Base-by-base conservation (phyloP, 2,329 filamentous ascomycete species). In the Gyromitra esculenta region DNA sequence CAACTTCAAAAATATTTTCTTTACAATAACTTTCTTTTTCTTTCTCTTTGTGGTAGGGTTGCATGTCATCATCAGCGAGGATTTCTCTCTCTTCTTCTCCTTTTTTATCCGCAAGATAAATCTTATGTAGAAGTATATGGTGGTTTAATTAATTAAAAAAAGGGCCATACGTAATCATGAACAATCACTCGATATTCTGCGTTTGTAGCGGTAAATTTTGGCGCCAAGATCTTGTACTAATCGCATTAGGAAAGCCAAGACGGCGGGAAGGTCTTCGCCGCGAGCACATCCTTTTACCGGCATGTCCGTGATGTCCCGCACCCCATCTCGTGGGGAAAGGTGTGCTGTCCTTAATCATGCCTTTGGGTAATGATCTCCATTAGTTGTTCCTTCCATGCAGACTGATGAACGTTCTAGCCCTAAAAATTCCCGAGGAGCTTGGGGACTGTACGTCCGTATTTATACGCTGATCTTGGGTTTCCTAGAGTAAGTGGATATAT, bases 171-270 rank as follows among this genome's bases (percentile, higher is more conserved):
- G 4, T 31, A 31, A 31, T 31, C 72, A 75, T 65, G 39, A 59
- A 11, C 21, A 43, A 70, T 75, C 65, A 75, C 72, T 75, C 72
- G 68, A 59, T 64, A 0, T 31, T 4, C 25, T 2, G 18, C 6
- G 25, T 1, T 59, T 35, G 13, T 64, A 11, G 41, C 11, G 15
- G 39, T 39, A 18, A 37, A 25, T 15, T 21, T 21, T 50, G 31
- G n/a, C 31, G 66, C 59, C 50, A 70, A 57, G 71, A 39, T 3
- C 5, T 18, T 18, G 45, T 43, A 54, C 68, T 56, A 56, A 57
- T 15, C 60, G 39, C 50, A 59, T 66, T 63, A 41, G 64, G 71
- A 63, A 63, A 39, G 72, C 72, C 18, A 74, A 74, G 56, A 70
- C 72, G 59, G 37, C 15, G 39, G n/a, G 41, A 60, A 70, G 48